Percentiles rank a stretch among this genome's conserved stretches.
Conservation (phyloP, 805 yeast genomes). For the Cyberlindnera xishuangbannaensis region DNA sequence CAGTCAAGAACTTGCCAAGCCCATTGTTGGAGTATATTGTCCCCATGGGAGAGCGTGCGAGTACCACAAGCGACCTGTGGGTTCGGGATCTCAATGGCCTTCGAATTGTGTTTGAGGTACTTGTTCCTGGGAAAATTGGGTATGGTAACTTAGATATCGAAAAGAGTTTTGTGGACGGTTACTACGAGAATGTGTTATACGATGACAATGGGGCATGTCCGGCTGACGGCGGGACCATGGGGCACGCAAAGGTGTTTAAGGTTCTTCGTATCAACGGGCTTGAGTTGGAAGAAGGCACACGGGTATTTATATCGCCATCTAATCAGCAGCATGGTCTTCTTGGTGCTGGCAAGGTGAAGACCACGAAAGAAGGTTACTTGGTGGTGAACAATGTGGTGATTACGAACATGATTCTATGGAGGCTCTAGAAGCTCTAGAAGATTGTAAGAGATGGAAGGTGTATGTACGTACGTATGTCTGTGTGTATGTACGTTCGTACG, state of each 20-base stretch:
- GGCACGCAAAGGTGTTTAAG: conserved; percentile 16
- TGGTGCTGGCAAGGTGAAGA: conserved; percentile 4
- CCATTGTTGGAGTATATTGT: conserved; percentile 1
- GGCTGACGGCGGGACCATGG: conserved; percentile 12
- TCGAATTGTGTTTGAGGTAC: conserved; percentile 37
- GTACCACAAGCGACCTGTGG: conserved; percentile 9
- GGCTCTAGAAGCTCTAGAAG: background rate
- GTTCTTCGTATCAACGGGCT: conserved; percentile 20
- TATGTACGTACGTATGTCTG: no score
- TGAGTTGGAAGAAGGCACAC: conserved; percentile 4
- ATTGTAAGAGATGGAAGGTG: no score
- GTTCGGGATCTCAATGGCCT: conserved; percentile 32
- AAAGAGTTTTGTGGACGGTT: background rate
- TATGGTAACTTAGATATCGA: conserved; percentile 25
- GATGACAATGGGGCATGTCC: conserved; percentile 11
- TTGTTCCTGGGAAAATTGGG: conserved; percentile 37
- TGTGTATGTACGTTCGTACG: no score
- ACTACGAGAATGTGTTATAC: conserved; percentile 4
- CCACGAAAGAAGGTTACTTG: conserved; percentile 4
- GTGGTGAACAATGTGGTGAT: conserved; percentile 10
- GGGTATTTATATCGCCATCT: conserved; percentile 10
- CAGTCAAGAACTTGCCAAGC: background rate
- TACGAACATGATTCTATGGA: conserved; percentile 10
- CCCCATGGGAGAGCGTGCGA: background rate
- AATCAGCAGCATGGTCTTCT: conserved; percentile 1